Base-by-base conservation (phyloP, 2,329 filamentous ascomycete genomes). In the Drechmeria coniospora region DNA sequence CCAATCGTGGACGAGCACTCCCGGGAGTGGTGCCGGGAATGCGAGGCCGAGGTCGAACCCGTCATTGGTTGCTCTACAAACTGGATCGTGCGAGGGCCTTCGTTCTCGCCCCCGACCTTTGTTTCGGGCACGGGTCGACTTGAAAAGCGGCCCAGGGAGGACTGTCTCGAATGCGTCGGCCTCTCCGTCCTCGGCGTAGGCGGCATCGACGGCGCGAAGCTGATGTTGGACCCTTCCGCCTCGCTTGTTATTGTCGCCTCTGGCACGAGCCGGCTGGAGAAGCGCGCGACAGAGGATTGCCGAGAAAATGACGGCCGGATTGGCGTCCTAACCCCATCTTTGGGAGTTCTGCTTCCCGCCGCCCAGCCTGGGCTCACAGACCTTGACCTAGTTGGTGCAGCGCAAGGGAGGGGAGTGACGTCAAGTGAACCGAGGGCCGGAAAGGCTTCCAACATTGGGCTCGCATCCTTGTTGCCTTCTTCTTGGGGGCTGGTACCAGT, bases 201-300 rank as follows among this genome's bases (percentile, higher is more conserved):
- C 6, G 37, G 30, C 12, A 39, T 43, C 6, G 36, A 36, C 10
- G 52, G 46, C 5, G 53, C 71, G 49, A 90, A 92, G 67, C 79
- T 80, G 36, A 92, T 84, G 21, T 44, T 52, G 1, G 67, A 58
- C 1, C 42, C 43, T 1, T 66, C 70, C 31, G 77, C 79, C 33
- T 79, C 69, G 1, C 61, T 58, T 3, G 69, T 68, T 14, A 83
- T 65, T 34, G 63, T 68, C 2, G 79, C 75, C 37, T 78, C 70
- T 0, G 80, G 81, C 1, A 81, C 71, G 0, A 79, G 72, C 5
- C 70, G 72, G 27, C 77, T 84, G 1, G 74, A 77, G 47, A 87
- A 87, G 21, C 70, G 69, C 24, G 67, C 54, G 2, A 64, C 43
- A 1, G 57, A 72, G 14, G 64, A 57, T 29, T 70, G 62, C 5